A percentile compares a stretch with the other conserved stretches of the same genome.
These are phyloP conservation scores for Fusarium haematococcum DNA, from an alignment of 2,329 filamentous ascomycete genomes.

Conservation along the genomic window DNA sequence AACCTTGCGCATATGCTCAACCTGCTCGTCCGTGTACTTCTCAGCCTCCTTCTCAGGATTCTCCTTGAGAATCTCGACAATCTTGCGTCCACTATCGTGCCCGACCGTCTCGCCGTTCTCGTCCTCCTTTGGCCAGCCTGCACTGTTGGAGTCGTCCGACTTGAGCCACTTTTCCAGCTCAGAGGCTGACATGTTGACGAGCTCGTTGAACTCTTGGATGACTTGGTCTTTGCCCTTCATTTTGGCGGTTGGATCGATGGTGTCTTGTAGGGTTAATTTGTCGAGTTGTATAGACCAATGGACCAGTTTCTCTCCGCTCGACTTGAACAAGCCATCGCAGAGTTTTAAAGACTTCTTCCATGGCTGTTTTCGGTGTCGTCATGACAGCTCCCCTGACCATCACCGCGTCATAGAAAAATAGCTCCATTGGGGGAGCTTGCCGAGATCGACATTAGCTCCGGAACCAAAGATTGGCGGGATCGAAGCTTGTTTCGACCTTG, in stretches of 20 bases:
- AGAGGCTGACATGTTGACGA: constrained; percentile 73
- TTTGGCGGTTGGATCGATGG: neutral
- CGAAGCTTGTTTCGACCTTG: constrained; percentile 16
- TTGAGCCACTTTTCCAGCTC: constrained; percentile 73
- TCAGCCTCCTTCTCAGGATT: constrained; percentile 69
- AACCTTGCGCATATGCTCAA: constrained; percentile 72
- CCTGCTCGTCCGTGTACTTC: constrained; percentile 66
- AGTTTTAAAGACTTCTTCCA: constrained; percentile 15
- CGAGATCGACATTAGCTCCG: constrained; percentile 14
- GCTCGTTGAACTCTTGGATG: constrained; percentile 70
- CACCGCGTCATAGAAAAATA: constrained; percentile 37
- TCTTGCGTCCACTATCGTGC: constrained; percentile 72
- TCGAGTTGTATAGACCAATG: neutral
- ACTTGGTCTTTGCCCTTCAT: constrained; percentile 47
- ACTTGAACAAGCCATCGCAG: neutral
- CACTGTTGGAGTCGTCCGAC: constrained; percentile 65
- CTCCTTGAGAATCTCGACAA: constrained; percentile 71
- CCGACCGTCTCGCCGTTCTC: constrained; percentile 71
- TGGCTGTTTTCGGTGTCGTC: constrained; percentile 32
- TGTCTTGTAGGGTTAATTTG: too few species aligned
- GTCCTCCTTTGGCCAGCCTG: constrained; percentile 71
- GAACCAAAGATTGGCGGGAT: neutral
- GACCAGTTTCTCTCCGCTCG: neutral
- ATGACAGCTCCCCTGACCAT: constrained; percentile 25
- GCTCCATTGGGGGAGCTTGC: constrained; percentile 11